A percentile compares a stretch with the other conserved stretches of the same genome.
phyloP scores from a whole-genome alignment of 768 basidiomycete species.

The Psilocybe tampanensis region DNA sequence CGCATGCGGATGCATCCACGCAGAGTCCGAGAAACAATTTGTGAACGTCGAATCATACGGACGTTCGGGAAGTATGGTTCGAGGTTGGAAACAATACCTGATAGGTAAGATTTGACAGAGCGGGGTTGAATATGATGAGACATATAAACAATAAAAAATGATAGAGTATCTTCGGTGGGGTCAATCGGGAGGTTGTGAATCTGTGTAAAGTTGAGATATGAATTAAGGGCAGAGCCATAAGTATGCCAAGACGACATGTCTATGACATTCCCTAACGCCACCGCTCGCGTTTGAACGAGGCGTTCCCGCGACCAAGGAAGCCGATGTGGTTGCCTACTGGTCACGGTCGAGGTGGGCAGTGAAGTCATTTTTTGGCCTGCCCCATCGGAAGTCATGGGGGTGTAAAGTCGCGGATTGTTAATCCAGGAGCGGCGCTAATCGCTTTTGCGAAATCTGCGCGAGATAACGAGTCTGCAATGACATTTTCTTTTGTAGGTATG shows the following conservation, averaged over 20 bases:
- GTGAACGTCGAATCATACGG: constrained; percentile 17
- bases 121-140: constrained; percentile 35
- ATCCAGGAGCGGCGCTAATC: not conserved
- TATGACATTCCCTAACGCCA: too few relatives aligned
- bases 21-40: constrained; percentile 30
- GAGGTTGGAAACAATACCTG: constrained; percentile 40
- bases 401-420: constrained; percentile 8
- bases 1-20: constrained; percentile 28
- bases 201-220: constrained; percentile 30
- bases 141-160: constrained; percentile 38
- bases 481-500: constrained; percentile 26
- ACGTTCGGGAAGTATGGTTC: constrained; percentile 36
- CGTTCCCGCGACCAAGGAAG: constrained; percentile 25
- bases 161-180: constrained; percentile 35
- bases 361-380: too few relatives aligned
- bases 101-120: constrained; percentile 39
- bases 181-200: constrained; percentile 25
- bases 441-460: constrained; percentile 2
- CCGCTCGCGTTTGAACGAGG: too few relatives aligned
- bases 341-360: too few relatives aligned
- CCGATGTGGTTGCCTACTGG: constrained; percentile 9
- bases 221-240: constrained; percentile 26
- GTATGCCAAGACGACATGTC: too few relatives aligned
- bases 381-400: constrained; percentile 17
- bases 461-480: constrained; percentile 34